Conservation (phyloP, 805 yeast species). For the Lachancea meyersii region DNA sequence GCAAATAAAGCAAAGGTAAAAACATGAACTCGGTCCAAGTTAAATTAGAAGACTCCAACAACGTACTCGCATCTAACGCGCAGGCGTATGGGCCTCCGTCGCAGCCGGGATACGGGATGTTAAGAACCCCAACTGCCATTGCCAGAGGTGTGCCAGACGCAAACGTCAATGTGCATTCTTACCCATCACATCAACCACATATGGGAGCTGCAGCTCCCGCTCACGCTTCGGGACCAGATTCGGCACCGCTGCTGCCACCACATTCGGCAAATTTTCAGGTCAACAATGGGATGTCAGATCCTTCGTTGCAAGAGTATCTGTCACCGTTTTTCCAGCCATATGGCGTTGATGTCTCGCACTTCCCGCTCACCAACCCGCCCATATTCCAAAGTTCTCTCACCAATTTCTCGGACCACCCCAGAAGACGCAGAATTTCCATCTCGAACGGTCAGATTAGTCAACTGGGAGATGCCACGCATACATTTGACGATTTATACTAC, state of each 20-base stretch:
- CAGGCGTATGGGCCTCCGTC: neutral
- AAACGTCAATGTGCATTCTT: neutral
- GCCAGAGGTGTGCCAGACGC: neutral
- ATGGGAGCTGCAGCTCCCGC: neutral
- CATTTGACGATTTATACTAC: conserved; percentile 35
- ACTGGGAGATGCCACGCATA: conserved; percentile 40
- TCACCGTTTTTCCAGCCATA: conserved; percentile 40
- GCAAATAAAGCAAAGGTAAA: neutral
- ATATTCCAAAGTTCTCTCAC: conserved; percentile 40
- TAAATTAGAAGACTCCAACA: neutral
- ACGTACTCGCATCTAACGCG: neutral
- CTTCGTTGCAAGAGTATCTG: conserved; percentile 33
- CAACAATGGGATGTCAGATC: conserved; percentile 21
- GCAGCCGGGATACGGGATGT: neutral
- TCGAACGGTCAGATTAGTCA: conserved; percentile 85
- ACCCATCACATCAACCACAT: neutral
- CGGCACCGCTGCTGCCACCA: conserved; percentile 4
- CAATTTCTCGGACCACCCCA: conserved; percentile 25
- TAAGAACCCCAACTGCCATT: neutral
- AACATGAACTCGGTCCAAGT: neutral
- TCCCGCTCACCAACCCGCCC: conserved; percentile 42
- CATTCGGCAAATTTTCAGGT: neutral
- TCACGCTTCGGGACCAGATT: conserved; percentile 4
- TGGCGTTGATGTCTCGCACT: conserved; percentile 39
- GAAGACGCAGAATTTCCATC: conserved; percentile 61